Percentiles rank a stretch among this genome's conserved stretches.
phyloP scores from a whole-genome alignment of 495 filamentous ascomycete genomes.

The Venustampulla echinocandica region DNA sequence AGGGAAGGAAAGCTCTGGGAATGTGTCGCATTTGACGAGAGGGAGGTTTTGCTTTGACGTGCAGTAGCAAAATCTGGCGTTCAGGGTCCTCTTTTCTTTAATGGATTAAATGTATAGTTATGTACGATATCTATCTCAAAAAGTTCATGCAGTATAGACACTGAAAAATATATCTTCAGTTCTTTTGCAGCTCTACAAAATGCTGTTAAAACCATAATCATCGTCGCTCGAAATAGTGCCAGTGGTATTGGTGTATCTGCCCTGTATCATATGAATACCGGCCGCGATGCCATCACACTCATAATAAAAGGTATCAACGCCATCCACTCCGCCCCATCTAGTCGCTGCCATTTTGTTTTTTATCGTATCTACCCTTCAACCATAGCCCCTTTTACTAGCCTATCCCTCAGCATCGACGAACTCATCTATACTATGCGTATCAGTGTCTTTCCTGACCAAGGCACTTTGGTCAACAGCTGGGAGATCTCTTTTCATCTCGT shows the following conservation, averaged over 20 bases:
- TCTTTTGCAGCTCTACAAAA: neutral
- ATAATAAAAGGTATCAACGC: too few species aligned
- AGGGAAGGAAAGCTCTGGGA: neutral
- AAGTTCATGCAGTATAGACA: too few species aligned
- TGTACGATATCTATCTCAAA: too few species aligned
- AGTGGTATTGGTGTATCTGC: conserved; percentile 4
- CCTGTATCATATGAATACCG: conserved; percentile 7
- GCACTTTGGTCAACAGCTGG: conserved; percentile 17
- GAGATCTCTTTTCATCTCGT: conserved; percentile 38
- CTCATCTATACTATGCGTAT: conserved; percentile 41
- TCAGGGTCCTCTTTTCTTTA: neutral
- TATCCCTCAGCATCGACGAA: conserved; percentile 49
- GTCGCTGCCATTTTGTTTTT: too few species aligned
- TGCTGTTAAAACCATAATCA: neutral
- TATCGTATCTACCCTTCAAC: too few species aligned
- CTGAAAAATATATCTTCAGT: too few species aligned
- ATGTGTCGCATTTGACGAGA: neutral
- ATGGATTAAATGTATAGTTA: too few species aligned
- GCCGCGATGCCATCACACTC: conserved; percentile 12
- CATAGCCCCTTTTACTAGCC: too few species aligned
- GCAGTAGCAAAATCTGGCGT: conserved; percentile 10
- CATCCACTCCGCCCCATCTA: too few species aligned
- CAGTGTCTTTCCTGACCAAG: conserved; percentile 31
- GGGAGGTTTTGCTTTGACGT: neutral
- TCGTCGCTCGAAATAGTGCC: neutral